Evolutionary conservation across 441 rosid genomes (phyloP), one percentile per base, ranked within the genome.

Genomic region (Erodium moschatum): DNA sequence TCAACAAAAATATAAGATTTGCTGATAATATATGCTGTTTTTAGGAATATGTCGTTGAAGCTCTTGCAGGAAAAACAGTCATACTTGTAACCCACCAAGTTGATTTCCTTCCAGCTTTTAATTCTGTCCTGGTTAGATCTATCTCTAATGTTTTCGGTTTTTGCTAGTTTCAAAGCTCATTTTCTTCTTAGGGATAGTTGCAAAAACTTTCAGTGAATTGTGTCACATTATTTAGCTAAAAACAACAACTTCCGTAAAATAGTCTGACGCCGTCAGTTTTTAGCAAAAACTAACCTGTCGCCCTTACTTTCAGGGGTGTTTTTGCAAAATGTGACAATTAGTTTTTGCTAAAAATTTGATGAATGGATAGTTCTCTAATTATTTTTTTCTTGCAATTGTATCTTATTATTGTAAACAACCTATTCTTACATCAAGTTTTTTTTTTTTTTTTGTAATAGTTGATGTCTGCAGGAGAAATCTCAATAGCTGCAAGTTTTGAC

Each of bases 81-180:
- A 18, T 86, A 31, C 85, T 84, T 6, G 88, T 86, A 11, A 80
- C 88, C 3, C 90, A 84, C 71, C 87, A 84, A 83, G 86, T 84
- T 10, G 90, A 86, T 42, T 84, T 86, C 79, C 85, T 86, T 64
- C 82, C 84, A 4, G 81, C 81, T 64, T 81, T 82, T 61, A 40
- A 69, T 73, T 75, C 73, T 11, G 72, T 85, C 69, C 68, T 84
- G 83, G 87, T 85, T 6, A 79, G 88, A 35, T 35, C 40, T 35
- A 35, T 7, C 40, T 35, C 6, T 35, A 35, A 35, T 29, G 31
- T 29, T 29, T 5, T 35, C 6, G 40, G 31, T 29, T 29, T 5
- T 35, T 35, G 40, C 40, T 35, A 35, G 40, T 42, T 42, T 42
- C 48, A 42, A 42, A 42, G 7, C 13, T 7, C 48, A 42, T 8